Conservation (phyloP, 2,329 filamentous ascomycete species). For the Eurotiales sp. region DNA sequence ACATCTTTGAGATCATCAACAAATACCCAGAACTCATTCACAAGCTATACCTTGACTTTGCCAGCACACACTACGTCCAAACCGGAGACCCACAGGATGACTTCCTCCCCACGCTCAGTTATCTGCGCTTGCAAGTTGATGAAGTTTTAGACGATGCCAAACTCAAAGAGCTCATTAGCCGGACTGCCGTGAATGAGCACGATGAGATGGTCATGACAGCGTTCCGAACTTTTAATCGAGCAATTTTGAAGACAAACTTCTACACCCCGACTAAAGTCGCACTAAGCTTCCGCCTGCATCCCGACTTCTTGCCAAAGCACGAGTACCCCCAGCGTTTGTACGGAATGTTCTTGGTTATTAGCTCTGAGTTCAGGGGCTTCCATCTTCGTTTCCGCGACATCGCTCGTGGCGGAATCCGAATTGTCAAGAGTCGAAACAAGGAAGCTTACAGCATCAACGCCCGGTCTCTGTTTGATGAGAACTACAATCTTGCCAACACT, state of each 20-base stretch:
- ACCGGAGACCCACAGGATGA: slow-evolving; percentile 60
- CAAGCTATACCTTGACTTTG: slow-evolving; percentile 85
- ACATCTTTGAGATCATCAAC: slow-evolving; percentile 95
- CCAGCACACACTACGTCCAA: slow-evolving; percentile 75
- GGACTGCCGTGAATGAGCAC: slow-evolving; percentile 84
- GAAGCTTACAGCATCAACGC: slow-evolving; percentile 97
- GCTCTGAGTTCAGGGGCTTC: slow-evolving; percentile 94
- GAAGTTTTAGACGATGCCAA: slow-evolving; percentile 72
- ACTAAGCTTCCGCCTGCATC: slow-evolving; percentile 87
- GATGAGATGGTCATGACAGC: slow-evolving; percentile 97
- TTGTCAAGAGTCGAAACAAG: slow-evolving; percentile 95
- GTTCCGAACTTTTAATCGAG: slow-evolving; percentile 91
- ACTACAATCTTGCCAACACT: slow-evolving; percentile 96
- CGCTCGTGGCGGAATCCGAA: slow-evolving; percentile 92
- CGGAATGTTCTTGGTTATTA: slow-evolving; percentile 98
- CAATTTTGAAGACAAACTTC: slow-evolving; percentile 93
- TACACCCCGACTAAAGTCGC: slow-evolving; percentile 99
- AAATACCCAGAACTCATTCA: slow-evolving; percentile 84
- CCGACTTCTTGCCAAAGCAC: slow-evolving; percentile 74
- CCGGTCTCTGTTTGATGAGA: slow-evolving; percentile 94
- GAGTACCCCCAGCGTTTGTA: slow-evolving; percentile 94
- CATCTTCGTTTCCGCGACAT: slow-evolving; percentile 97
- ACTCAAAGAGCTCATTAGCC: slow-evolving; percentile 72
- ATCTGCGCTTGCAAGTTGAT: slow-evolving; percentile 62
- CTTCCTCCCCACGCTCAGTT: slow-evolving; percentile 67